Evolutionary conservation across 192 early-diverging fungal genomes (phyloP).

Genomic region (Coemansia erecta): DNA sequence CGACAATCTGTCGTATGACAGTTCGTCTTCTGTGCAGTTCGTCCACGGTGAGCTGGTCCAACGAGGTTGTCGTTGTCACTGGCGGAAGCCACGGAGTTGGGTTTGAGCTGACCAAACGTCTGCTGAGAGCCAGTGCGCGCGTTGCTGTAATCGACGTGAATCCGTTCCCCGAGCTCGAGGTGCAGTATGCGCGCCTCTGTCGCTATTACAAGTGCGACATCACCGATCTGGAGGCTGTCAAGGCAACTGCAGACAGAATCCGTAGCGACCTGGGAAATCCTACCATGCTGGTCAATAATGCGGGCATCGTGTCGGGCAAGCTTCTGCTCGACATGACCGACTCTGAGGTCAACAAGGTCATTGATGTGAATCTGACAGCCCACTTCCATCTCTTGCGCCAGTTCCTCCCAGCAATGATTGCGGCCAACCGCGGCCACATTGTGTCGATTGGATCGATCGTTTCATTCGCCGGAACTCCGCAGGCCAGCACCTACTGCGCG

Average conservation of each 20-base stretch:
- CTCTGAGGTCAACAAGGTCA: conserved; percentile 61
- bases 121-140: conserved; percentile 32
- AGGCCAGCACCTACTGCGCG: conserved; percentile 71
- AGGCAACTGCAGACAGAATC: conserved; percentile 25
- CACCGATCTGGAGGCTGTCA: conserved; percentile 22
- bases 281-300: conserved; percentile 82
- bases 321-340: conserved; percentile 61
- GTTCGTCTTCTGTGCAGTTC: conserved; percentile 9
- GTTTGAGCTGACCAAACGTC: conserved; percentile 27
- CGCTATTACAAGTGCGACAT: conserved; percentile 44
- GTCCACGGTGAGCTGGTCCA: conserved; percentile 24
- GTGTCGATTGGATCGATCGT: conserved; percentile 53
- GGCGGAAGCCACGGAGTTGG: conserved; percentile 49
- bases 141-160: conserved; percentile 44
- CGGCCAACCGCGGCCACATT: conserved; percentile 71
- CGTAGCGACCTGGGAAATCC: conserved; percentile 61
- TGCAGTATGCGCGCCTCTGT: conserved; percentile 16
- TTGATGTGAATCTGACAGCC: conserved; percentile 71
- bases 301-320: conserved; percentile 68
- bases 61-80: conserved; percentile 41
- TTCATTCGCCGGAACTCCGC: conserved; percentile 51
- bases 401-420: conserved; percentile 76
- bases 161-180: conserved; percentile 23
- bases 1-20: conserved; percentile 15
- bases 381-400: conserved; percentile 72